Percentiles rank a stretch among this genome's conserved stretches.
Evolutionary conservation across 768 basidiomycete species (phyloP).

Genomic region (Collybiopsis luxurians): DNA sequence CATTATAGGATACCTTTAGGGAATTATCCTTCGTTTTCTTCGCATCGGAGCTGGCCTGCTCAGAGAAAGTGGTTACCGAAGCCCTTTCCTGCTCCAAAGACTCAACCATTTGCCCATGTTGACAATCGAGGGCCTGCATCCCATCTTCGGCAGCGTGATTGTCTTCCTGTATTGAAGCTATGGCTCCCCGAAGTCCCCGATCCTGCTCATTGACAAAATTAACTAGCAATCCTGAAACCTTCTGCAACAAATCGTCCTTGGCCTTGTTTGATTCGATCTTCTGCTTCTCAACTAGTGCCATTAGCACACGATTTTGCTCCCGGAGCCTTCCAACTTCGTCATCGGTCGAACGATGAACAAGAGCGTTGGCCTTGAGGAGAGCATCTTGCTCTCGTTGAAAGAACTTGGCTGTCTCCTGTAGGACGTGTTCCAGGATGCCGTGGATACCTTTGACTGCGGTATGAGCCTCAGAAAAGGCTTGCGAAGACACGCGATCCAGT

Average conservation of each 20-base stretch:
- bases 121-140: constrained; percentile 43
- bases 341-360: constrained; percentile 44
- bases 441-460: constrained; percentile 56
- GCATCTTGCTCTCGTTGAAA: constrained; percentile 53
- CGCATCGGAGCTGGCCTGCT: constrained; percentile 46
- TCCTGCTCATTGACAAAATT: constrained; percentile 72
- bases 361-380: constrained; percentile 44
- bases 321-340: constrained; percentile 60
- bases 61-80: constrained; percentile 37
- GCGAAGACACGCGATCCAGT: constrained; percentile 39
- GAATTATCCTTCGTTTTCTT: constrained; percentile 57
- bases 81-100: constrained; percentile 38
- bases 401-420: constrained; percentile 56
- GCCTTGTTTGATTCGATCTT: constrained; percentile 62
- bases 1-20: constrained; percentile 46
- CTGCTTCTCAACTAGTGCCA: constrained; percentile 62
- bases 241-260: constrained; percentile 72
- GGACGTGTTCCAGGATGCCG: constrained; percentile 56
- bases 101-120: constrained; percentile 46
- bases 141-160: constrained; percentile 56
- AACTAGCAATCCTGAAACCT: constrained; percentile 68
- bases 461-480: constrained; percentile 52
- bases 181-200: constrained; percentile 55
- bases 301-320: constrained; percentile 68
- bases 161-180: constrained; percentile 49